Conservation (phyloP, 257 asterid species). For the Solanum bulbocastanum region DNA sequence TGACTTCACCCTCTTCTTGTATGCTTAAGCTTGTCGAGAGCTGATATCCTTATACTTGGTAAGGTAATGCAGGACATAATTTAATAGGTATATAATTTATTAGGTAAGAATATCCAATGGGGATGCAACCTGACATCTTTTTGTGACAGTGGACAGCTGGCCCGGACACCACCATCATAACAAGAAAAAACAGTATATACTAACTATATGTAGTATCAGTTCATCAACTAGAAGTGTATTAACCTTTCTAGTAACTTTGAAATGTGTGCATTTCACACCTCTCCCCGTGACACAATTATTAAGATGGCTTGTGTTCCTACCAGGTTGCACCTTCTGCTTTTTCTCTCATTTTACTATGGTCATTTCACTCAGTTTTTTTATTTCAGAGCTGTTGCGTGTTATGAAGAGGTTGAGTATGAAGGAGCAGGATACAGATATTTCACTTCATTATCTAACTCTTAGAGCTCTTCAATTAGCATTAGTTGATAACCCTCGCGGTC, state of each 20-base stretch:
- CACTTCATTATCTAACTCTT: constrained; percentile 69
- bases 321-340: not conserved
- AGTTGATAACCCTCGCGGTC: constrained; percentile 89
- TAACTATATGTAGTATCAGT: not conserved
- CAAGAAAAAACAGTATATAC: not conserved
- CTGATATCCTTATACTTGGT: not conserved
- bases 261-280: not conserved
- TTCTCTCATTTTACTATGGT: not conserved
- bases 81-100: not conserved
- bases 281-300: not conserved
- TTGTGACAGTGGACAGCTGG: not conserved
- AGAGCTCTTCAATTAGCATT: constrained; percentile 81
- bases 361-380: not conserved
- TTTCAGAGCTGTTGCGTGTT: constrained; percentile 78
- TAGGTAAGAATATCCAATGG: not conserved
- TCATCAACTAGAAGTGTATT: not conserved
- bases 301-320: not conserved
- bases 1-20: not conserved
- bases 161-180: not conserved
- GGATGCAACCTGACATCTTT: not conserved
- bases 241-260: not conserved
- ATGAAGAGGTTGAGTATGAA: constrained; percentile 87
- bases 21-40: not conserved
- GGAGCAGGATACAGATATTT: constrained; percentile 72
- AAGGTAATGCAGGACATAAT: not conserved